These are phyloP conservation scores for Populus euphratica DNA, from an alignment of 345 rosid species.

Conservation along the genomic window DNA sequence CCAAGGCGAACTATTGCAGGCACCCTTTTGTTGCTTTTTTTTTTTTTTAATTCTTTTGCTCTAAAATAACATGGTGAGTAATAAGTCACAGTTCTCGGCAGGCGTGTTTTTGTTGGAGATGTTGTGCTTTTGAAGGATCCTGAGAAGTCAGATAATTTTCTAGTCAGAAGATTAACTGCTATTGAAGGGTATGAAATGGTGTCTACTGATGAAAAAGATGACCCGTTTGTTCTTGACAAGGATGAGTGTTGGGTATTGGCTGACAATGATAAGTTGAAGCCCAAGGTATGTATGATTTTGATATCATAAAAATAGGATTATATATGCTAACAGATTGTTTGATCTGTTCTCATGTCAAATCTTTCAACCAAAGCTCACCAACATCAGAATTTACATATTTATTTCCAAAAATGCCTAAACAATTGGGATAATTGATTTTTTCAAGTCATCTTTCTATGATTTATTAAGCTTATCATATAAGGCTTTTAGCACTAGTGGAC, in stretches of 20 bases:
- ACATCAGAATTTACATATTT: no score
- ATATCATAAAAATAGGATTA: neutral
- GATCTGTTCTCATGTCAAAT: neutral
- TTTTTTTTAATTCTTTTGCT: neutral
- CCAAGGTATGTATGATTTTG: constrained; percentile 54
- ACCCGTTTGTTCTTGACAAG: constrained; percentile 74
- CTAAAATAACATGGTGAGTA: neutral
- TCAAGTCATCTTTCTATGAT: neutral
- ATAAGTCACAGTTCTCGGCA: constrained; percentile 23
- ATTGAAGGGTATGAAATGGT: constrained; percentile 82
- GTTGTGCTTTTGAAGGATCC: constrained; percentile 92
- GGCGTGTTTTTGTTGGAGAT: constrained; percentile 81
- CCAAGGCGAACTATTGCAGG: no score
- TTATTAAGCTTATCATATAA: neutral
- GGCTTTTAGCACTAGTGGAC: neutral
- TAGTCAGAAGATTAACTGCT: constrained; percentile 89
- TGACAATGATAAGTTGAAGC: constrained; percentile 66
- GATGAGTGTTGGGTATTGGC: constrained; percentile 91
- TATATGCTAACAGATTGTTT: neutral
- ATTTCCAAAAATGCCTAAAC: neutral
- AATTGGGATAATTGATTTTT: neutral
- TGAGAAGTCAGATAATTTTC: constrained; percentile 40
- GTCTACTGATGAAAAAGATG: constrained; percentile 68
- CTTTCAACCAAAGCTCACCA: neutral
- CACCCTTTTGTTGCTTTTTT: neutral